Evolutionary conservation across 2,329 filamentous ascomycete genomes (phyloP).

Genomic region (Nemania sp.): DNA sequence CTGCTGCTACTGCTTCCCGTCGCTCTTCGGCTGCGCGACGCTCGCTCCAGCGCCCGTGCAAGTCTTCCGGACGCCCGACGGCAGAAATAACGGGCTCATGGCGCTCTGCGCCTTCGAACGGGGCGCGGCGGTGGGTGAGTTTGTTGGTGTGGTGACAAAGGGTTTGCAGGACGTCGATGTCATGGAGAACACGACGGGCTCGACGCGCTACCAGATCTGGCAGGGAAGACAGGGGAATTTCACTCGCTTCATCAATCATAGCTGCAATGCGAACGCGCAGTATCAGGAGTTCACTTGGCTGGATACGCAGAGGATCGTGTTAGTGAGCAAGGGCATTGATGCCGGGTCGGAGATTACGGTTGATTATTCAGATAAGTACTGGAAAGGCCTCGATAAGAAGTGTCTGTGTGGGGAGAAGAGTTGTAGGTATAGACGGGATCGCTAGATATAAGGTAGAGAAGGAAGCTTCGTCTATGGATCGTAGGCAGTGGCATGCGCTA

Average conservation of each 20-base stretch:
- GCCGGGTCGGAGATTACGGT: constrained; percentile 59
- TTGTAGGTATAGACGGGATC: constrained; percentile 47
- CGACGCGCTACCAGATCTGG: constrained; percentile 57
- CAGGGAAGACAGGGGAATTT: constrained; percentile 60
- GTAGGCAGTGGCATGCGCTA: too few species aligned
- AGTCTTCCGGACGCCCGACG: constrained; percentile 54
- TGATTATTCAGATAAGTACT: constrained; percentile 62
- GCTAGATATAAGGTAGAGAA: too few species aligned
- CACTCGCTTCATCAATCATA: constrained; percentile 63
- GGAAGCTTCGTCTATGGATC: too few species aligned
- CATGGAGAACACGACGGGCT: constrained; percentile 51
- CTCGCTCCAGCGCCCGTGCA: constrained; percentile 49
- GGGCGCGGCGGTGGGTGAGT: constrained; percentile 57
- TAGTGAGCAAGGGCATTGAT: constrained; percentile 58
- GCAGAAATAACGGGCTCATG: constrained; percentile 57
- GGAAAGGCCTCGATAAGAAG: constrained; percentile 57
- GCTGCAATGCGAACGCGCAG: constrained; percentile 59
- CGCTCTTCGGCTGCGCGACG: constrained; percentile 51
- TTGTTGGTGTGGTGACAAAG: constrained; percentile 57
- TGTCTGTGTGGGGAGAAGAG: constrained; percentile 58
- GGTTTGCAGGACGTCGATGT: constrained; percentile 56
- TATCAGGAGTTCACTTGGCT: constrained; percentile 53
- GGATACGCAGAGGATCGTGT: constrained; percentile 47
- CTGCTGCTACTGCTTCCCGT: constrained; percentile 56
- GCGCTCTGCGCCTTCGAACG: constrained; percentile 53